A percentile compares a stretch with the other conserved stretches of the same genome.
Evolutionary conservation across 2,329 filamentous ascomycete genomes (phyloP).

Genomic region (Helicocarpus griseus): DNA sequence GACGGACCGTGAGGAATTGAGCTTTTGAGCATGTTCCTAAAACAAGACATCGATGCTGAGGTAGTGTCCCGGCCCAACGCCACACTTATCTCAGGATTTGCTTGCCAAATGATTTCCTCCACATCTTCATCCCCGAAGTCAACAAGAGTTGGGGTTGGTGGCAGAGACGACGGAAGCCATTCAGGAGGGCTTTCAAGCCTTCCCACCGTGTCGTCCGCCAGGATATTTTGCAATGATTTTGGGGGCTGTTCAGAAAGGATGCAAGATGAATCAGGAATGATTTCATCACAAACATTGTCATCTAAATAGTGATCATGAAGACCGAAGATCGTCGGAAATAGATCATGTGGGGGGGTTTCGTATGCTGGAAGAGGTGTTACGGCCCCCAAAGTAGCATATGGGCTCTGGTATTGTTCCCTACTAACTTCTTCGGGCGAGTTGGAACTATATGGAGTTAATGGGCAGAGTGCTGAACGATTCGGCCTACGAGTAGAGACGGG

Average conservation of each 20-base stretch:
- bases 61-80: not conserved
- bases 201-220: not conserved
- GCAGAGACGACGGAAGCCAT: not conserved
- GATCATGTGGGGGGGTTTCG: not conserved
- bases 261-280: not conserved
- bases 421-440: not conserved
- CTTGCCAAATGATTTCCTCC: constrained; percentile 45
- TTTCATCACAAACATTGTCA: not conserved
- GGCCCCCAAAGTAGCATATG: not conserved
- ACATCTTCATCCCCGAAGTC: constrained; percentile 35
- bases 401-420: not conserved
- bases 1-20: constrained; percentile 36
- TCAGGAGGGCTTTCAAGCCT: not conserved
- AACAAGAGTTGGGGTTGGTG: not conserved
- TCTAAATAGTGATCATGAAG: not conserved
- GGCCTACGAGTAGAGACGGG: not conserved
- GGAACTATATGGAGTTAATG: not conserved
- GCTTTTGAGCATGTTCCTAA: not conserved
- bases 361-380: not conserved
- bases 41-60: not conserved
- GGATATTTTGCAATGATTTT: not conserved
- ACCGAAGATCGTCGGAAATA: not conserved
- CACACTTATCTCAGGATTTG: constrained; percentile 18
- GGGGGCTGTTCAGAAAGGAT: not conserved
- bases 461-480: not conserved